Evolutionary conservation across 768 basidiomycete species (phyloP).

Genomic region (Dentipellis fragilis): DNA sequence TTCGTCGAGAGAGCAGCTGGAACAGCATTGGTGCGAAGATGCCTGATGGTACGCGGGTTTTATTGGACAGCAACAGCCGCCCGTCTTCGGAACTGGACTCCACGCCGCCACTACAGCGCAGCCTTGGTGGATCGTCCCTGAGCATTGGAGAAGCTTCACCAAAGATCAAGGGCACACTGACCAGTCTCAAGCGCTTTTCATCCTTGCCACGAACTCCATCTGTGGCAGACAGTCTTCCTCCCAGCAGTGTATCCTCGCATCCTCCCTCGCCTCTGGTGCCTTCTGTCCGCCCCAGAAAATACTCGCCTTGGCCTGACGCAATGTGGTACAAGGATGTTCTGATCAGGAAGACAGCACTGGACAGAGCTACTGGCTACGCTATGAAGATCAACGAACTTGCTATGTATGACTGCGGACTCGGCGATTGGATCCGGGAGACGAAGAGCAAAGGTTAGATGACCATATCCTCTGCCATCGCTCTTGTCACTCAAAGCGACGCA

Average conservation of each 20-base stretch:
- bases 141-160: slow-evolving; percentile 4
- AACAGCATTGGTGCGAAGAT: slow-evolving; percentile 16
- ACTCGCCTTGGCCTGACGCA: slow-evolving; percentile 44
- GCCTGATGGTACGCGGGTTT: slow-evolving; percentile 1
- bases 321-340: slow-evolving; percentile 63
- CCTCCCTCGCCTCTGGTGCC: slow-evolving; percentile 13
- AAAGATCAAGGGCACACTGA: slow-evolving; percentile 16
- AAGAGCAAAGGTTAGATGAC: slow-evolving; percentile 41
- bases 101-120: neutral
- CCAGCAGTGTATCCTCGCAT: neutral
- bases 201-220: slow-evolving; percentile 64
- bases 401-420: slow-evolving; percentile 63
- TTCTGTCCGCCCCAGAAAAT: slow-evolving; percentile 22
- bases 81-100: slow-evolving; percentile 1
- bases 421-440: slow-evolving; percentile 61
- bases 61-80: slow-evolving; percentile 16
- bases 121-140: neutral
- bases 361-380: slow-evolving; percentile 67
- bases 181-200: slow-evolving; percentile 33
- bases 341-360: slow-evolving; percentile 42
- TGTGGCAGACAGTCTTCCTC: neutral
- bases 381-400: slow-evolving; percentile 78
- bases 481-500: neutral
- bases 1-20: slow-evolving; percentile 20
- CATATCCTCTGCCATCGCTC: neutral